Evolutionary conservation across 1,139 yeast genomes (phyloP).

Genomic region (Kodamaea arcana): DNA sequence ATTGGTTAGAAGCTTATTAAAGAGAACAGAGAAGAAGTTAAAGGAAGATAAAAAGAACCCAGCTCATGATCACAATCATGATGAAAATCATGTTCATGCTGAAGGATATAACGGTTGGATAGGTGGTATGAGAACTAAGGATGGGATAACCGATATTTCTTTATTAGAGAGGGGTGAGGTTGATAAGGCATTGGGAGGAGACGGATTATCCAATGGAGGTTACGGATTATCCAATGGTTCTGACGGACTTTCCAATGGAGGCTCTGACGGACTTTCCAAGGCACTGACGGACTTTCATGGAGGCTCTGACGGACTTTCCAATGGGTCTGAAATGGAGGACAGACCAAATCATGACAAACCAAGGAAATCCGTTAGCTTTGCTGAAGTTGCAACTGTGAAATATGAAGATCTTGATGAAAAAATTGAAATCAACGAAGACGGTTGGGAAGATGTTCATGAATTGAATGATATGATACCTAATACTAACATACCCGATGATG

Average conservation of each 20-base stretch:
- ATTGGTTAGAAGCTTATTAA: constrained; percentile 54
- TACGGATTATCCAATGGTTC: no score
- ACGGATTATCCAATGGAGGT: no score
- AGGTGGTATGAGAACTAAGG: constrained; percentile 52
- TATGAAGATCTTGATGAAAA: constrained; percentile 32
- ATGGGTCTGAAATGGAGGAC: neutral
- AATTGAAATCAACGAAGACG: constrained; percentile 29
- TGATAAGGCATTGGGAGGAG: constrained; percentile 35
- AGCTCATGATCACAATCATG: constrained; percentile 7
- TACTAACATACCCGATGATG: constrained; percentile 12
- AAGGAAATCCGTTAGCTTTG: constrained; percentile 35
- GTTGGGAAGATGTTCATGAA: constrained; percentile 40
- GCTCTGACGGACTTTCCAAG: constrained; percentile 3
- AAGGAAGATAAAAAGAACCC: constrained; percentile 8
- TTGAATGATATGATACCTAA: constrained; percentile 27
- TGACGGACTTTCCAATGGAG: neutral
- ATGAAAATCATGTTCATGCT: constrained; percentile 41
- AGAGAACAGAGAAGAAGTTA: constrained; percentile 31
- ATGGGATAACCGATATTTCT: constrained; percentile 31
- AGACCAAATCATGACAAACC: constrained; percentile 11
- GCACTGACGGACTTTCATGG: neutral
- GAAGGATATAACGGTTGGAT: constrained; percentile 74
- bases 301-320: no score
- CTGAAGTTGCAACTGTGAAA: constrained; percentile 37
- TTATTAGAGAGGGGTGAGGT: constrained; percentile 38